Conservation (phyloP, 208 protist species). For the Leishmania lainsoni region DNA sequence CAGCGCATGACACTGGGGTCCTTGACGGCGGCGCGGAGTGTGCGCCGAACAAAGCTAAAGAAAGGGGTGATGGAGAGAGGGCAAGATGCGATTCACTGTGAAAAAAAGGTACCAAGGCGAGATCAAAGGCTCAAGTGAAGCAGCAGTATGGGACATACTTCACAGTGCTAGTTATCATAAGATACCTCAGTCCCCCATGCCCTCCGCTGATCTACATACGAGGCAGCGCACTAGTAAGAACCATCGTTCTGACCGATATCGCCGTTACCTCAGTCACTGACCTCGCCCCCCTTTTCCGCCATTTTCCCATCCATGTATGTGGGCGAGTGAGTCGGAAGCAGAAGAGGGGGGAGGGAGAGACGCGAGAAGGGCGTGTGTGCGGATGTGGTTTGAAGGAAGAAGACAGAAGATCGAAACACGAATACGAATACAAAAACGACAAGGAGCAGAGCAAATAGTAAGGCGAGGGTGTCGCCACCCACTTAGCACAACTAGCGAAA, state of each 20-base stretch:
- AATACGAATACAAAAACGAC: neutral
- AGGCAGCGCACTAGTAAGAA: neutral
- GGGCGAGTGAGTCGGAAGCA: neutral
- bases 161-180: neutral
- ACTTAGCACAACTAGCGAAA: neutral
- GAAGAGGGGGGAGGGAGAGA: neutral
- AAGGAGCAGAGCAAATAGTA: neutral
- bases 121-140: neutral
- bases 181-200: neutral
- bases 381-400: neutral
- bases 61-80: neutral
- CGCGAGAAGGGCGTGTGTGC: neutral
- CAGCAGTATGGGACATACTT: neutral
- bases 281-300: neutral
- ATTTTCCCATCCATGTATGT: neutral
- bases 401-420: constrained; percentile 1
- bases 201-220: neutral
- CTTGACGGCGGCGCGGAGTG: neutral
- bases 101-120: constrained; percentile 1
- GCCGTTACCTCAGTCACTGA: neutral
- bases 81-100: neutral
- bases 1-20: neutral
- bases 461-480: neutral
- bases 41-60: neutral
- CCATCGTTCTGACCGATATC: neutral